phyloP scores from a whole-genome alignment of 1,139 yeast species.

The Sugiyamaella xylanicola region DNA sequence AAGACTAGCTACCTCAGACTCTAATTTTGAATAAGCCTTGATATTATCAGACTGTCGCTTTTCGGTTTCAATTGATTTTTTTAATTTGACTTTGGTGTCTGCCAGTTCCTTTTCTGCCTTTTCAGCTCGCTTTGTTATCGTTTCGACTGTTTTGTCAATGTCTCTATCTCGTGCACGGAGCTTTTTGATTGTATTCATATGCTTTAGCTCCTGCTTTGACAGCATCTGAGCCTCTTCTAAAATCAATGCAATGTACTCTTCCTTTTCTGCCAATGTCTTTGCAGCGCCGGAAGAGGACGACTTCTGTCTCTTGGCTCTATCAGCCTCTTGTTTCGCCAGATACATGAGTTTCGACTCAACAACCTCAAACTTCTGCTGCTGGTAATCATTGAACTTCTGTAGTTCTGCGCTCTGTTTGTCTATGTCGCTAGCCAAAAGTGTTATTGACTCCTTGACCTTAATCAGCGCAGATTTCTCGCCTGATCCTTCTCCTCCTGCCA shows the following conservation, averaged over 20 bases:
- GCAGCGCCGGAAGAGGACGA: slow-evolving; percentile 29
- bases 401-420: slow-evolving; percentile 26
- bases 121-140: slow-evolving; percentile 29
- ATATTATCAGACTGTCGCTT: slow-evolving; percentile 27
- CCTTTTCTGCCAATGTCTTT: slow-evolving; percentile 49
- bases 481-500: no score
- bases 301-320: slow-evolving; percentile 32
- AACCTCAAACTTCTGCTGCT: slow-evolving; percentile 31
- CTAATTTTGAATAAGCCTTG: slow-evolving; percentile 29
- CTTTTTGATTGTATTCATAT: slow-evolving; percentile 66
- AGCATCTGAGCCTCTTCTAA: slow-evolving; percentile 78
- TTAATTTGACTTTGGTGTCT: slow-evolving; percentile 25
- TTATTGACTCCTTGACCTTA: slow-evolving; percentile 17
- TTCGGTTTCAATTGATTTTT: slow-evolving; percentile 27
- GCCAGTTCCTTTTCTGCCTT: slow-evolving; percentile 30
- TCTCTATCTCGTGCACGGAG: slow-evolving; percentile 54
- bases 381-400: slow-evolving; percentile 21
- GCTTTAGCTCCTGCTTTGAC: slow-evolving; percentile 71
- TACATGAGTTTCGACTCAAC: slow-evolving; percentile 35
- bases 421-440: slow-evolving; percentile 20
- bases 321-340: slow-evolving; percentile 35
- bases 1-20: slow-evolving; percentile 31
- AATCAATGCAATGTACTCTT: slow-evolving; percentile 58
- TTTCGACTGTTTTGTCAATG: slow-evolving; percentile 32
- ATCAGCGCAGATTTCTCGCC: no score